Evolutionary conservation across 208 protist species (phyloP), one percentile per base, ranked within the genome.

Genomic region (Leishmania turanica): DNA sequence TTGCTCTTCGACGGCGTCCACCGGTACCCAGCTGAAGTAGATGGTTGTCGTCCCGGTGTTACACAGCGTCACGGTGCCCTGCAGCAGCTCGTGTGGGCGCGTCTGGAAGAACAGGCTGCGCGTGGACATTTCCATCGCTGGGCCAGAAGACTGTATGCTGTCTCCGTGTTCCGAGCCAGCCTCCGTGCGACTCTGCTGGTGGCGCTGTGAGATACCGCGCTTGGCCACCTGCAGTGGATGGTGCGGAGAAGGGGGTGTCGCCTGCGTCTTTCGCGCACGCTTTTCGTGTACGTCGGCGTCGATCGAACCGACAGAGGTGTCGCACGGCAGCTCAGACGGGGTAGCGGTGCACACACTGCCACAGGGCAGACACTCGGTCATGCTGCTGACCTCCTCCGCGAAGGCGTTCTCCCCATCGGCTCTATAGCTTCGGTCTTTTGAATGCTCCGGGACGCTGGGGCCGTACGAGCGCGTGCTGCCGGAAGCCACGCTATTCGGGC

Each of bases 11-110:
- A 90, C 53, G 24, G 68, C 42, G 58, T 94, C 87, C 42, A 92
- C 85, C 40, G 81, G 78, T 45, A 80, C 82, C 94, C 88, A 96
- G 83, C 86, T 97, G 83, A 93, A 97, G 84, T 96, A 97, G 64
- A 95, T 86, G 19, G 94, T 95, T 42, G 90, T 88, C n/a, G 86
- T 86, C 42, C 91, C 87, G 9, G 71, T 88, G 87, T 97, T 97
- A 37, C 71, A 72, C 27, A 97, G 79, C n/a, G 68, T 78, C 45
- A 94, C 78, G 34, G 75, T 68, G 27, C 87, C 89, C 66, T 97
- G 92, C 31, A 83, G 66, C n/a, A 96, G 86, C 70, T 93, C 87
- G n/a, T 85, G 87, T 8, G 87, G 91, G 0, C 80, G 56, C 0
- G 86, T 84, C 31, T 88, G 76, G 37, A 97, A 95, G 70, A 90